Evolutionary conservation across 1,284 basidiomycete genomes (phyloP).

Genomic region (Fomitopsis betulina): DNA sequence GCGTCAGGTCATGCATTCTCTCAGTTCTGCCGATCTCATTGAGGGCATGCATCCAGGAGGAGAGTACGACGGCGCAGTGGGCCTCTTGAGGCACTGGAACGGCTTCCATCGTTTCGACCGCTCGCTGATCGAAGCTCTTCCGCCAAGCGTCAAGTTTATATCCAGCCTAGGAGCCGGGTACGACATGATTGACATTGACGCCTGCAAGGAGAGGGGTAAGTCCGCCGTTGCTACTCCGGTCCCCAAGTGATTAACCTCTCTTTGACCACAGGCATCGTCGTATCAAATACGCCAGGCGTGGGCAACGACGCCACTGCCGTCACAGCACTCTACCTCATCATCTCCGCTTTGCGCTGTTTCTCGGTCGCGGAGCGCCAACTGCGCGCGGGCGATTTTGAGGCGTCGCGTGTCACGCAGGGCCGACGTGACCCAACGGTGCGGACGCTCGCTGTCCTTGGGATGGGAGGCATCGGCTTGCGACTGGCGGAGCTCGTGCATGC

Average conservation of each 20-base stretch:
- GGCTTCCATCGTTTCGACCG: conserved; percentile 77
- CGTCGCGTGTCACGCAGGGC: conserved; percentile 34
- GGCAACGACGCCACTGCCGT: conserved; percentile 93
- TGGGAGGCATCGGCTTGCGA: conserved; percentile 84
- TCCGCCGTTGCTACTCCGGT: not conserved
- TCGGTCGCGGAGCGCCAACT: conserved; percentile 69
- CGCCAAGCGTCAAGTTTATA: conserved; percentile 75
- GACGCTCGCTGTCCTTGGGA: conserved; percentile 82
- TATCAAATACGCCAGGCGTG: conserved; percentile 88
- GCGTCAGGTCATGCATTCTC: conserved; percentile 46
- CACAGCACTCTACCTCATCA: conserved; percentile 79
- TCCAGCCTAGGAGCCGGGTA: conserved; percentile 92
- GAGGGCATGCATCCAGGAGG: conserved; percentile 57
- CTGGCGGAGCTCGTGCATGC: conserved; percentile 66
- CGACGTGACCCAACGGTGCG: conserved; percentile 76
- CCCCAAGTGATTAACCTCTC: not conserved
- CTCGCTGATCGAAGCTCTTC: conserved; percentile 68
- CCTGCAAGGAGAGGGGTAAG: conserved; percentile 54
- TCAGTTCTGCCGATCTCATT: conserved; percentile 66
- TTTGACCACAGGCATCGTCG: conserved; percentile 50
- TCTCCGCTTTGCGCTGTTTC: conserved; percentile 83
- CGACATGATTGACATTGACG: conserved; percentile 77
- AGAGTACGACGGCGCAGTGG: conserved; percentile 73
- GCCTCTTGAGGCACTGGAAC: conserved; percentile 76
- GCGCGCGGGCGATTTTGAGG: conserved; percentile 53